Base-by-base conservation (phyloP, 768 basidiomycete species). In the Tylopilus sp. region DNA sequence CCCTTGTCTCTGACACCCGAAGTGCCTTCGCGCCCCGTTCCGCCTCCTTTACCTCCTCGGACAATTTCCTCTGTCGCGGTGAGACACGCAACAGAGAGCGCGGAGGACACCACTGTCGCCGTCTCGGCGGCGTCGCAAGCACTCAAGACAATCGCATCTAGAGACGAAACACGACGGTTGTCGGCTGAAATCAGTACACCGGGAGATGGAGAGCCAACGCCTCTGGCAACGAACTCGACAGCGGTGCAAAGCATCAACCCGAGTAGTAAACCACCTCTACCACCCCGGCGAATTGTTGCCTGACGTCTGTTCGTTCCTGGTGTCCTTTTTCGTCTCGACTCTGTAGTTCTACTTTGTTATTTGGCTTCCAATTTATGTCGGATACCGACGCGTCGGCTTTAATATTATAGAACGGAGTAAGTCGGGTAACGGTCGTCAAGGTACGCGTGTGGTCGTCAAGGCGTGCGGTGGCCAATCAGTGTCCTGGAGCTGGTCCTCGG, bases 71-170 rank as follows among this genome's bases (percentile, higher is more conserved):
- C 73, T 41, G 61, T 68, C 10, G 63, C 63, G 7, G 60, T 68
- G 48, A 69, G 67, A 21, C 62, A 72, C 1, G 62, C 63, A 17
- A 56, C 64, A 12, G 72, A 70, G 38, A 34, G 63, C 6, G 48
- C 63, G 26, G 55, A 67, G 14, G 62, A 65, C 14, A 44, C 60
- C 10, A 30, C 62, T 34, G 64, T 64, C 19, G 37, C 58, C 12
- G 30, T 61, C 48, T 72, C 69, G 19, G 70, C 77, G 1, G 82
- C 85, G 4, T 80, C 81, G 21, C 77, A 79, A 37, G 75, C 77
- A 12, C 72, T 87, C 25, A 80, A 85, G 69, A 76, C 74, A 36
- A 85, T 87, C 48, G 84, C 71, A 26, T 74, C 72, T 11, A 76
- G 70, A 55, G 79, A 81, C 55, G 73, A 75, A 47, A 68, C 59